Conservation (phyloP, 1,284 basidiomycete species). For the Papiliotrema fonsecae region DNA sequence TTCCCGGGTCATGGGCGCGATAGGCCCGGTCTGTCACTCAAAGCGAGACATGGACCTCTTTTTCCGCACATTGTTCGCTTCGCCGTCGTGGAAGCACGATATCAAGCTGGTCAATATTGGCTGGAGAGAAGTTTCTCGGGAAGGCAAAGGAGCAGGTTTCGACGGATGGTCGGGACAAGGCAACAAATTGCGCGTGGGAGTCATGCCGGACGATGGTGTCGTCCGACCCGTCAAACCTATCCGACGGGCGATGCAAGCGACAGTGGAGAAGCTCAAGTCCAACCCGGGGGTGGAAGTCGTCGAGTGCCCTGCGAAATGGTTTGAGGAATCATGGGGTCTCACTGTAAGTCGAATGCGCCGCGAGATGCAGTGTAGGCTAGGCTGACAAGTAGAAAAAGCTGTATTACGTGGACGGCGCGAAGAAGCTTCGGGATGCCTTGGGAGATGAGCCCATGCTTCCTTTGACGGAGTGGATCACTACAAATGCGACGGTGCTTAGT, state of each 20-base stretch:
- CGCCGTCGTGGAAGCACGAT: constrained; percentile 32
- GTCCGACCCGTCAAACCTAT: constrained; percentile 36
- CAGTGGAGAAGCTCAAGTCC: constrained; percentile 17
- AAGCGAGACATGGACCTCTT: constrained; percentile 33
- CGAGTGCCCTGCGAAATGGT: constrained; percentile 13
- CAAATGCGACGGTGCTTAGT: not conserved
- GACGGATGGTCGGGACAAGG: constrained; percentile 5
- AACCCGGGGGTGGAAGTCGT: constrained; percentile 14
- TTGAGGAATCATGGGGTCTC: constrained; percentile 19
- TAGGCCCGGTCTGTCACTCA: constrained; percentile 31
- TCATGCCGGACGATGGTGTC: constrained; percentile 38
- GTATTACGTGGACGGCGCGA: constrained; percentile 39
- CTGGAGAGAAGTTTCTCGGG: constrained; percentile 11
- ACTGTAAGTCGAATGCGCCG: constrained; percentile 12
- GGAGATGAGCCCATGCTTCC: constrained; percentile 31
- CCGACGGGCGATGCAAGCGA: constrained; percentile 27
- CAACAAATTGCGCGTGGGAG: constrained; percentile 25
- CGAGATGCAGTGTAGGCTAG: not conserved
- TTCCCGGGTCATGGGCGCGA: constrained; percentile 26
- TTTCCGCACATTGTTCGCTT: constrained; percentile 24
- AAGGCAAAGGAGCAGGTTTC: not conserved
- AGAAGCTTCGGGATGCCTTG: constrained; percentile 20
- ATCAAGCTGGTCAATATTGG: constrained; percentile 24
- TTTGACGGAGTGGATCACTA: constrained; percentile 29
- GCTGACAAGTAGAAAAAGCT: constrained; percentile 11